Evolutionary conservation across 2,329 filamentous ascomycete species (phyloP), one percentile per base, ranked within the genome.

Genomic region (Cephalotrichum gorgonifer): DNA sequence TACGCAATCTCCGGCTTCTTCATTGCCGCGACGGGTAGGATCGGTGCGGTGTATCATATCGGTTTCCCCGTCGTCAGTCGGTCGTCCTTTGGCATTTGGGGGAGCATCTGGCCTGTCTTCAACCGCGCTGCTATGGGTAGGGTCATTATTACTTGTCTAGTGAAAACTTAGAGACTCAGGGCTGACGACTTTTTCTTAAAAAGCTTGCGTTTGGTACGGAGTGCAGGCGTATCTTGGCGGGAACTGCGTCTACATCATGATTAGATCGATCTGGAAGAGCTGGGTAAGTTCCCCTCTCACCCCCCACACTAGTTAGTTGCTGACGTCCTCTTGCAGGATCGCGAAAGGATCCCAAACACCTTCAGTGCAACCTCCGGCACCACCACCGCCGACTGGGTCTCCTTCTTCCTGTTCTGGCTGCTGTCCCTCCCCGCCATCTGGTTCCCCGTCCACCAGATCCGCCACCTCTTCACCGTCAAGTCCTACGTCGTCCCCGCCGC

Each of bases 401-500:
- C 85, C 12, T 95, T 95, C 68, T 85, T 95, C 70, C 69, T 95
- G 50, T 95, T 95, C 65, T 95, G 88, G 87, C 62, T 88, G 2
- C 70, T 76, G 54, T 90, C 85, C 2, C 72, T 95, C 1, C 88
- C 89, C 0, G 88, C 88, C 20, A 83, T 95, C 52, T 95, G 86
- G 83, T 90, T 93, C 56, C 88, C 88, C 0, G 88, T 95, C 1
- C 86, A 95, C 65, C 80, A 91, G 67, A 83, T 95, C 58, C 81
- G 89, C 43, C 89, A 95, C 62, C 71, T 95, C 4, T 95, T 95
- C 68, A 95, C 89, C 0, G 85, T 88, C 60, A 96, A 96, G 69
- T 82, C 90, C 1, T 86, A 81, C 60, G 79, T 94, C 52, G 89
- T 93, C 0, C 90, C 90, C 0, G 74, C 76, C 33, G 88, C 88